Evolutionary conservation across 2,329 filamentous ascomycete genomes (phyloP), one percentile per base, ranked within the genome.

Genomic region (Neonectria faginata): DNA sequence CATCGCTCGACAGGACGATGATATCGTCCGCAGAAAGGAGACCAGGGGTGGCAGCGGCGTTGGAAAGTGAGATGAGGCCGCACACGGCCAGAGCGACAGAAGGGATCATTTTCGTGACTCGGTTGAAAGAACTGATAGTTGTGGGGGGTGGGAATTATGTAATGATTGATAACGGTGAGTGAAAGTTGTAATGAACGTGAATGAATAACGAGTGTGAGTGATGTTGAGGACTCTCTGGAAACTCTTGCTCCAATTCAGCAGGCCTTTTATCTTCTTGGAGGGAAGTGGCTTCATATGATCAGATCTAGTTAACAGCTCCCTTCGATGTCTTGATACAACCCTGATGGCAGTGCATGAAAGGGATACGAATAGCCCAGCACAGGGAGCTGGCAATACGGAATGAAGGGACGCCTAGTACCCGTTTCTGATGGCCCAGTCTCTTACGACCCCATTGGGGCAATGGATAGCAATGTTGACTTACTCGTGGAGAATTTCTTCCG

Each of bases 1-100:
- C 70, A 16, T 72, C 70, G 0, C 53, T 57, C 10, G 60, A 62
- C n/a, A 72, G 59, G 20, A 72, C 62, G 10, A 72, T 69, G 20
- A 72, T 48, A 31, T 72, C 66, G 60, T 72, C 70, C 3, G 56
- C 20, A 0, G 66, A 50, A 1, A 72, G 68, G 0, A 59, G 51
- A 3, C 56, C 58, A 6, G 57, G 65, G 3, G 66, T 33, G 0
- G 53, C 60, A 3, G 66, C 67, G 5, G 70, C 70, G n/a, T 55
- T 57, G 7, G 70, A 52, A 27, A 65, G 51, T 2, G 70, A 72
- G 31, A 58, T 14, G 20, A 72, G 42, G 51, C 70, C 63, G 14
- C 72, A 41, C 7, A 72, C 33, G 0, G 70, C 54, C 2, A 70
- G 29, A 1, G 67, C 50, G 12, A 66, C 58, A 1, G 69, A 65